Conservation (phyloP, 306 rosid genomes). For the Quercus mongolica region DNA sequence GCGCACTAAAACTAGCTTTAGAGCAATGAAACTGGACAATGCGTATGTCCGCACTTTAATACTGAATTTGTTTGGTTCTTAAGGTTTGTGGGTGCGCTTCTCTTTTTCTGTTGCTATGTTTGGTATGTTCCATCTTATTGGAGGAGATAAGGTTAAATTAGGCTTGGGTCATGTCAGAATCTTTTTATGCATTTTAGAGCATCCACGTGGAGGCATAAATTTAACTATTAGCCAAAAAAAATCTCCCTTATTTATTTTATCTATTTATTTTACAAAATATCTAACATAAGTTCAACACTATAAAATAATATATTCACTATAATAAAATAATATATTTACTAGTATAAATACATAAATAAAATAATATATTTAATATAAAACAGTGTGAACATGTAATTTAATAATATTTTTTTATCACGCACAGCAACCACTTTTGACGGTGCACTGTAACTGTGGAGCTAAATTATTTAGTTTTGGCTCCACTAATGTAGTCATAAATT, state of each 20-base stretch:
- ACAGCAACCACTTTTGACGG: too few species aligned
- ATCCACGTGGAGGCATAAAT: background rate
- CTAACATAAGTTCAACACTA: too few species aligned
- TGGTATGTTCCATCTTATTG: background rate
- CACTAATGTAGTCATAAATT: too few species aligned
- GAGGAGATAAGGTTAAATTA: background rate
- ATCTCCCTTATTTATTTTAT: too few species aligned
- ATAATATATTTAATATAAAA: too few species aligned
- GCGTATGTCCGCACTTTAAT: background rate
- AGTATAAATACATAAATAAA: too few species aligned
- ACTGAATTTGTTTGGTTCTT: background rate
- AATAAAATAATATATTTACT: too few species aligned
- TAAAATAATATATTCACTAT: too few species aligned
- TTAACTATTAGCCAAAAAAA: background rate
- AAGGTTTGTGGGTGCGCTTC: background rate
- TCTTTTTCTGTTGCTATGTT: background rate
- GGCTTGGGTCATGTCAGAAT: background rate
- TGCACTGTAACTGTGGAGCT: too few species aligned
- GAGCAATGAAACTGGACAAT: background rate
- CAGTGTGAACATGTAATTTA: rapidly evolving
- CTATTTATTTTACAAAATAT: background rate
- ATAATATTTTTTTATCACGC: too few species aligned
- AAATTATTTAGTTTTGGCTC: too few species aligned
- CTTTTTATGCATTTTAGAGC: background rate
- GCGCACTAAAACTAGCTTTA: background rate